Base-by-base conservation (phyloP, 108 stramenopile genomes). In the Nitzschia inconspicua region DNA sequence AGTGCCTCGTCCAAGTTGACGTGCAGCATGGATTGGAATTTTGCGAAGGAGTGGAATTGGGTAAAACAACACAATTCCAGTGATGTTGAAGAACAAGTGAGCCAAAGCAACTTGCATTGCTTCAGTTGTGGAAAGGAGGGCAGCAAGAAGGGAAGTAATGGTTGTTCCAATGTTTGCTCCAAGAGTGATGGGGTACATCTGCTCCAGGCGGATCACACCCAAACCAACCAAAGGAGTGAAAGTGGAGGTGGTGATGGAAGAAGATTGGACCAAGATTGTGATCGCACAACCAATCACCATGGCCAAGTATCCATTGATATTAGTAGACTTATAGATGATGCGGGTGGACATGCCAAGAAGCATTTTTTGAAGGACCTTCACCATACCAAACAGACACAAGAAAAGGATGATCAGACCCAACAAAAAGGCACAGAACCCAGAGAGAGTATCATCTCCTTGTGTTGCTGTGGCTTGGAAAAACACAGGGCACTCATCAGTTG, bases 81-180 rank as follows among this genome's bases (percentile, higher is more conserved):
- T 63, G 32, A 88, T 65, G 77, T 92, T 92, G 83, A 92, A 89
- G 66, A 92, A 81, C 55, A 92, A 74, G 51, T 92, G 91, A 42
- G 71, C 75, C 5, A 92, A 57, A 14, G 87, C 91, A 30, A 88
- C 77, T 73, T 89, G 87, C 25, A 92, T 42, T 19, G 83, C 75
- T 4, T 73, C 59, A 20, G 75, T 59, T 34, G 58, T 79, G 40
- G 63, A 41, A 50, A 51, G 31, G 8, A 49, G 24, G n/a, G 86
- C 70, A 43, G 91, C 82, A 48, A 89, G 39, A 18, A 93, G 55
- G 20, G 70, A 86, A 31, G 93, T 89, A 37, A 86, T 55, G 30
- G 89, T 88, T 1, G 93, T 91, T 43, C 93, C 93, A 52, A 94
- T 89, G 62, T 94, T 94, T 48, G 93, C 89, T 26, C 93, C 93